A percentile compares a stretch with the other conserved stretches of the same genome.
These are phyloP conservation scores for Oryza brachyantha DNA, from an alignment of 176 grass and related monocot species.

Conservation along the genomic window DNA sequence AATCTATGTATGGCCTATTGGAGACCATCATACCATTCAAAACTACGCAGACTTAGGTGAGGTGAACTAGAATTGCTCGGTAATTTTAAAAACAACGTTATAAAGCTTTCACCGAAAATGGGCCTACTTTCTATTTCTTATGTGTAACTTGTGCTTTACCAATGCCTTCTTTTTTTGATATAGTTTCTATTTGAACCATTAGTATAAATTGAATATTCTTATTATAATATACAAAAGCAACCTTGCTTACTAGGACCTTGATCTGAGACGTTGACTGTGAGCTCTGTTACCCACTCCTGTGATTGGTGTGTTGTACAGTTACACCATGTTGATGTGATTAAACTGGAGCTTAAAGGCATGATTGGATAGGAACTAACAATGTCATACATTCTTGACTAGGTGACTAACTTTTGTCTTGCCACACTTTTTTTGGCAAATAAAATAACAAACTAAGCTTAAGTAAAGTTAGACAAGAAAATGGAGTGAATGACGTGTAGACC, in stretches of 20 bases:
- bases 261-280: background rate
- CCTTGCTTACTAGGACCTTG: slow-evolving; percentile 1
- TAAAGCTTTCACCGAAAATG: background rate
- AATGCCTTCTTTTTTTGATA: background rate
- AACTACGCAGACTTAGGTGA: background rate
- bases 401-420: no score
- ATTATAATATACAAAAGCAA: background rate
- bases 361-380: no score
- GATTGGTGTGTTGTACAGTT: background rate
- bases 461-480: no score
- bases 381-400: no score
- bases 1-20: background rate
- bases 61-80: background rate
- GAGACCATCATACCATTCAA: background rate
- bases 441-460: no score
- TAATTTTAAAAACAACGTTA: background rate
- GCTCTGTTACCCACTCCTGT: background rate
- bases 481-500: no score
- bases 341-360: background rate
- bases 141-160: background rate
- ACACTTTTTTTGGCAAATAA: no score
- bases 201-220: background rate
- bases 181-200: background rate
- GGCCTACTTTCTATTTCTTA: background rate
- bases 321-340: background rate